Evolutionary conservation across 2,329 filamentous ascomycete species (phyloP).

Genomic region (Myriosclerotinia curreyana): DNA sequence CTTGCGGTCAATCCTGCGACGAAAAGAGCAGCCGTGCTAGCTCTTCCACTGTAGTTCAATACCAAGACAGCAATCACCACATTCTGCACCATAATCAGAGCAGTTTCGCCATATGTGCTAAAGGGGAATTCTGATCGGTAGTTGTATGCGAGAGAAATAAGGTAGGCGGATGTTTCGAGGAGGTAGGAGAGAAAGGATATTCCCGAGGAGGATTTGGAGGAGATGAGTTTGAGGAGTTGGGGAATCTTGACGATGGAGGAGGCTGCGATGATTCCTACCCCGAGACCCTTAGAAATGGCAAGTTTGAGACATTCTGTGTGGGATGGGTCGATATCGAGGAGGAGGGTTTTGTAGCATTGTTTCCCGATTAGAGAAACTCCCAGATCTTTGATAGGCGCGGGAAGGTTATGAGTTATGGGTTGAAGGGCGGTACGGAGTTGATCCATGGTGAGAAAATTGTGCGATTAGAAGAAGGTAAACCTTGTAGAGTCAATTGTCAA

Average conservation of each 20-base stretch:
- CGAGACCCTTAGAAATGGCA: conserved; percentile 86
- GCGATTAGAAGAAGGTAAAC: neutral
- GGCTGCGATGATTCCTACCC: conserved; percentile 88
- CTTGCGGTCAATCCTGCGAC: conserved; percentile 71
- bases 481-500: neutral
- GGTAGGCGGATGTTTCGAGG: conserved; percentile 83
- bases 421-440: conserved; percentile 57
- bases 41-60: conserved; percentile 73
- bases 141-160: conserved; percentile 91
- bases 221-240: conserved; percentile 88
- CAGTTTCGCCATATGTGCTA: conserved; percentile 94
- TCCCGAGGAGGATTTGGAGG: conserved; percentile 75
- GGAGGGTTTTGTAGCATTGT: conserved; percentile 78
- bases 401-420: conserved; percentile 71
- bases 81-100: conserved; percentile 88
- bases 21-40: conserved; percentile 68
- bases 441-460: conserved; percentile 50
- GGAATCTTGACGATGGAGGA: conserved; percentile 93
- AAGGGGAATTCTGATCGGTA: conserved; percentile 89
- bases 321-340: conserved; percentile 79
- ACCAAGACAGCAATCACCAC: conserved; percentile 84
- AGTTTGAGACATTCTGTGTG: conserved; percentile 81
- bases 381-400: conserved; percentile 69
- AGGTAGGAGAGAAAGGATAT: conserved; percentile 88
- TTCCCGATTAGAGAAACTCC: conserved; percentile 77